phyloP scores from a whole-genome alignment of 768 basidiomycete species.

The Tulasnella sp. region DNA sequence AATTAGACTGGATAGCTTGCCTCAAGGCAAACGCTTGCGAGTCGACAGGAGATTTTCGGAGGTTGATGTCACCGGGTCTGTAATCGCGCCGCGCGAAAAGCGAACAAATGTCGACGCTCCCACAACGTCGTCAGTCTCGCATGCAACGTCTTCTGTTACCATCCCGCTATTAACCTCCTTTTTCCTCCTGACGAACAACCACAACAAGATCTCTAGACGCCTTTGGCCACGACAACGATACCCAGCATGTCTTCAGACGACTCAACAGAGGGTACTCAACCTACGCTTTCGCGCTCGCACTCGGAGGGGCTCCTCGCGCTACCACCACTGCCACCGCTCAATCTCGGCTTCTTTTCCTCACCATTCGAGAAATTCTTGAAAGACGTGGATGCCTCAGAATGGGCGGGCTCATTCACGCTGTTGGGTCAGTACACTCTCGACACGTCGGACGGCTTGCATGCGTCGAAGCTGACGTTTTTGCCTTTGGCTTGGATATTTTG shows the following conservation, averaged over 20 bases:
- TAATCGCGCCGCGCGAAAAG: background rate
- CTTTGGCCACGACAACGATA: background rate
- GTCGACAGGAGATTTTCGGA: background rate
- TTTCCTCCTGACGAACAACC: background rate
- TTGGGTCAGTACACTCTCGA: constrained; percentile 47
- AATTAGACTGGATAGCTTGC: background rate
- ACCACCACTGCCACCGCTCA: background rate
- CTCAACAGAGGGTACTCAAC: background rate
- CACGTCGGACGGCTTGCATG: background rate
- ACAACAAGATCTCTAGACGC: background rate
- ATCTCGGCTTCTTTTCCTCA: constrained; percentile 50
- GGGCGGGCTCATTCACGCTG: constrained; percentile 76
- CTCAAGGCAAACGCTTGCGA: background rate
- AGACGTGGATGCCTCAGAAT: constrained; percentile 46
- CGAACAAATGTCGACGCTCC: background rate
- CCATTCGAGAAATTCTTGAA: constrained; percentile 45
- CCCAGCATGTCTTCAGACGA: background rate
- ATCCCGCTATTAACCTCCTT: background rate
- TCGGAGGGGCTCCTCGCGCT: constrained; percentile 1
- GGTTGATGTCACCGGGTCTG: background rate
- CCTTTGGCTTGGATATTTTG: constrained; percentile 3
- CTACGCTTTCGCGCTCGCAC: background rate
- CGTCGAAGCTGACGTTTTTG: constrained; percentile 16
- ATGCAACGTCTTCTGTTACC: background rate
- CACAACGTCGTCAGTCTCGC: background rate